phyloP scores from a whole-genome alignment of 2,329 filamentous ascomycete species.

The Alternaria sp. region DNA sequence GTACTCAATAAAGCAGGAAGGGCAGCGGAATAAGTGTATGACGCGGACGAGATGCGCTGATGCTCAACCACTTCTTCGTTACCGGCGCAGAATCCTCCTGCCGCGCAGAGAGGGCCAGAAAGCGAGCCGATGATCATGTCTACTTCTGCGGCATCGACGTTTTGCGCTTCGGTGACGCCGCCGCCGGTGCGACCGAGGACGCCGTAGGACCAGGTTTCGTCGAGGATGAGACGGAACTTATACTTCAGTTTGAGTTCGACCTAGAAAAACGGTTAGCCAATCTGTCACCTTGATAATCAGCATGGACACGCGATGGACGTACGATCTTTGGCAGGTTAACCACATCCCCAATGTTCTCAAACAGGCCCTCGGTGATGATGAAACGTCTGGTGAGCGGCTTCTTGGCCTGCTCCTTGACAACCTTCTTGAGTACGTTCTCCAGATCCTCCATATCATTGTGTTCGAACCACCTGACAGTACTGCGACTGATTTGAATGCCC shows the following conservation, averaged over 20 bases:
- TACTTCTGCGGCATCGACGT: conserved; percentile 89
- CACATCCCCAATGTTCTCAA: conserved; percentile 87
- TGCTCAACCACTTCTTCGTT: conserved; percentile 92
- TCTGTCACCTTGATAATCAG: neutral
- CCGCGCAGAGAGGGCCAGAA: conserved; percentile 86
- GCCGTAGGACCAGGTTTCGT: conserved; percentile 97
- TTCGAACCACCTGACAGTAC: conserved; percentile 90
- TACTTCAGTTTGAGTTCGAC: conserved; percentile 93
- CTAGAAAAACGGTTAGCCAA: conserved; percentile 49
- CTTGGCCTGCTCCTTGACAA: conserved; percentile 85
- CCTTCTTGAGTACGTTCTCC: conserved; percentile 81
- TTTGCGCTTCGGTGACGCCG: conserved; percentile 93
- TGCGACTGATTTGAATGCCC: conserved; percentile 89
- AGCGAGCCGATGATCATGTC: conserved; percentile 98
- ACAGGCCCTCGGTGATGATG: conserved; percentile 93
- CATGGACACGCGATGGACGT: conserved; percentile 40
- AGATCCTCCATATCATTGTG: conserved; percentile 96
- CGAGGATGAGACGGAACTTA: conserved; percentile 96
- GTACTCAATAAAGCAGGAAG: conserved; percentile 92
- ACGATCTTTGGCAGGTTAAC: conserved; percentile 85
- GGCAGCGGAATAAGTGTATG: conserved; percentile 95
- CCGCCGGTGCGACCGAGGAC: conserved; percentile 90
- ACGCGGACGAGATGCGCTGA: conserved; percentile 88
- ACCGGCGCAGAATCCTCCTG: conserved; percentile 94
- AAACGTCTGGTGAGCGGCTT: conserved; percentile 92